Percentiles rank a stretch among this genome's conserved stretches.
These are phyloP conservation scores for Jatropha curcas DNA, from an alignment of 345 rosid genomes.

Conservation along the genomic window DNA sequence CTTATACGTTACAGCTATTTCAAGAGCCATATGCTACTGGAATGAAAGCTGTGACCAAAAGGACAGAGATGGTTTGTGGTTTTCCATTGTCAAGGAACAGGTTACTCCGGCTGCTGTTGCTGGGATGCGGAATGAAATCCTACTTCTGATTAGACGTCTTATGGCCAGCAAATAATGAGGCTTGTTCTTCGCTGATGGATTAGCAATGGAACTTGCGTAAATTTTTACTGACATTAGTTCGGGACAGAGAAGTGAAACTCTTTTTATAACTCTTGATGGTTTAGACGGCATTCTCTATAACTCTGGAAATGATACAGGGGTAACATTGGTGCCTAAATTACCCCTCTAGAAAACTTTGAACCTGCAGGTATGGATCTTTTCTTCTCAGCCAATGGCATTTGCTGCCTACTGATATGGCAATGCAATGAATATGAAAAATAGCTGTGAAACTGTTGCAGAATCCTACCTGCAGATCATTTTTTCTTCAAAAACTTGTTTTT, in stretches of 20 bases:
- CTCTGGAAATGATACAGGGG: background rate
- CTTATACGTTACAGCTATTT: constrained; percentile 55
- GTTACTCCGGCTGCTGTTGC: constrained; percentile 52
- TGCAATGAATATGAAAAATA: background rate
- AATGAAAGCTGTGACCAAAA: constrained; percentile 28
- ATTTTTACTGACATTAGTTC: background rate
- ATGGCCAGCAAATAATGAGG: background rate
- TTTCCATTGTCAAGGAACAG: constrained; percentile 52
- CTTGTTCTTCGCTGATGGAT: background rate
- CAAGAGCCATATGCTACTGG: constrained; percentile 62
- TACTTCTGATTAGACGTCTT: constrained; percentile 49
- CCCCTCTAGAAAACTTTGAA: background rate
- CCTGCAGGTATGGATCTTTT: background rate
- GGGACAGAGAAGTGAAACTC: background rate
- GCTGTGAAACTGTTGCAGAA: background rate
- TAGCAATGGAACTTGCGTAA: background rate
- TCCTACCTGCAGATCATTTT: background rate
- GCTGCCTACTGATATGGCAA: background rate
- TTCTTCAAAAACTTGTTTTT: background rate
- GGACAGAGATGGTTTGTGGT: constrained; percentile 51
- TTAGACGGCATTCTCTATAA: background rate
- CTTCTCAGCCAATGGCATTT: too few species aligned
- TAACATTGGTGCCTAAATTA: background rate
- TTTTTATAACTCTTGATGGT: background rate
- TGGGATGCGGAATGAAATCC: constrained; percentile 55